phyloP scores from a whole-genome alignment of 208 protist species.

The Trypanosoma scelopori region DNA sequence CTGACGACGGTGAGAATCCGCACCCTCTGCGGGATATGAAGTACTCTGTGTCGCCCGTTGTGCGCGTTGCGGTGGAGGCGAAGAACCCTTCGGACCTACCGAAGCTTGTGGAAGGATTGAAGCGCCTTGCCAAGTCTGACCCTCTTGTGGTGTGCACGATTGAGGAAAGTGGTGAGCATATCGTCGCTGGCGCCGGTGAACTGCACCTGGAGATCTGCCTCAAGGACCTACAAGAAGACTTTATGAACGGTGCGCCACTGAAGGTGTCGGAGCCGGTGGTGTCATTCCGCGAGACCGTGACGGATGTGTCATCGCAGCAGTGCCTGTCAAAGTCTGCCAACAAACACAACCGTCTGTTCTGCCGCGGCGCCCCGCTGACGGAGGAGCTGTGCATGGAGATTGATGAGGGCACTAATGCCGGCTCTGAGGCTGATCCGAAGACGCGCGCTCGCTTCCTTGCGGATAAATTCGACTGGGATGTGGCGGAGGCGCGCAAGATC shows the following conservation, averaged over 20 bases:
- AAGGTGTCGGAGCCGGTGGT: slow-evolving; percentile 97
- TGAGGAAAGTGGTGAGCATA: slow-evolving; percentile 98
- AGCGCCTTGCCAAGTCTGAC: slow-evolving; percentile 97
- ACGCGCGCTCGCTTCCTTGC: slow-evolving; percentile 82
- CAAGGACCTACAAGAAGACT: slow-evolving; percentile 99
- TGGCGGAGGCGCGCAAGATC: slow-evolving; percentile 96
- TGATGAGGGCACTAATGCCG: slow-evolving; percentile 87
- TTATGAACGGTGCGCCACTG: slow-evolving; percentile 93
- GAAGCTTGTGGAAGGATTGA: slow-evolving; percentile 98
- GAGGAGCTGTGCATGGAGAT: slow-evolving; percentile 95
- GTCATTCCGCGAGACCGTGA: slow-evolving; percentile 99
- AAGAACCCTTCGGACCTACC: slow-evolving; percentile 97
- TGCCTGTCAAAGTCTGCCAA: slow-evolving; percentile 93
- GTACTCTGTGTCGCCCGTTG: slow-evolving; percentile 98
- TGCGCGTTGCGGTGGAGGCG: slow-evolving; percentile 97
- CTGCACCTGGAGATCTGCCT: slow-evolving; percentile 99
- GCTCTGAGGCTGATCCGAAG: slow-evolving; percentile 92
- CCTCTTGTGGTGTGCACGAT: slow-evolving; percentile 94
- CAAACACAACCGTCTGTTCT: slow-evolving; percentile 99
- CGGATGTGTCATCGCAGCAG: slow-evolving; percentile 92
- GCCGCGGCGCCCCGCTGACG: slow-evolving; percentile 91
- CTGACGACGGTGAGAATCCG: slow-evolving; percentile 71
- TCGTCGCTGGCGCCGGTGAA: slow-evolving; percentile 99
- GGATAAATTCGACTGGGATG: slow-evolving; percentile 93
- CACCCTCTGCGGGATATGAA: slow-evolving; percentile 95